Base-by-base conservation (phyloP, 2,329 filamentous ascomycete genomes). In the Colletotrichum sp. region DNA sequence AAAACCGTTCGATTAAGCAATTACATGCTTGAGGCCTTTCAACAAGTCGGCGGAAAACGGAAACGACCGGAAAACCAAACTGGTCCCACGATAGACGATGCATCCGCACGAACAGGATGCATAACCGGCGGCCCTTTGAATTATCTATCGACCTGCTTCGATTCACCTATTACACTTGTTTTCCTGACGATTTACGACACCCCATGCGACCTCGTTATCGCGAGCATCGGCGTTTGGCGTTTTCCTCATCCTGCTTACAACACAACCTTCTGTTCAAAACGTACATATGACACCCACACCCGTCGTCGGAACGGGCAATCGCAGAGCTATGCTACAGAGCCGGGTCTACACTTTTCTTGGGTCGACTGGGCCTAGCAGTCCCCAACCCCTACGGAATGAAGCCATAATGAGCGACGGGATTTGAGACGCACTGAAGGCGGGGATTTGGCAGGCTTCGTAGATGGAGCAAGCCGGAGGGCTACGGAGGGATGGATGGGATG, bases 211-310 rank as follows among this genome's bases (percentile, higher is more conserved):
- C 71, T 62, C 62, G 68, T 71, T 73, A 73, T 73, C 27, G 62
- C 71, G 72, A 76, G 74, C 72, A 76, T 75, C 43, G 74, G 74
- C 72, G 74, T 76, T 76, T 68, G 74, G 74, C 65, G 74, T 73
- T 73, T 71, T 63, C 55, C 66, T 47, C 68, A 73, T 62, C n/a
- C 68, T 71, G 62, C 71, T 66, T 73, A 66, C 43, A 43, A 66
- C 33, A 71, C 67, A 66, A 63, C 55, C 71, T 71, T 66, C 68
- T 71, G 68, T 73, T 73, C 71, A 66, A 59, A 59, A 62, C 71
- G 68, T 71, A 73, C 71, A 73, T 73, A 71, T 57, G 57, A 36
- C 61, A 63, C 34, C 38, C 36, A 51, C 43, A 21, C 67, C 68
- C 38, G 68, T 71, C 57, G 13, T 36, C 66, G 54, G 43, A 73